Evolutionary conservation across 2,329 filamentous ascomycete genomes (phyloP), one percentile per base, ranked within the genome.

Genomic region (Epichloe elymi): DNA sequence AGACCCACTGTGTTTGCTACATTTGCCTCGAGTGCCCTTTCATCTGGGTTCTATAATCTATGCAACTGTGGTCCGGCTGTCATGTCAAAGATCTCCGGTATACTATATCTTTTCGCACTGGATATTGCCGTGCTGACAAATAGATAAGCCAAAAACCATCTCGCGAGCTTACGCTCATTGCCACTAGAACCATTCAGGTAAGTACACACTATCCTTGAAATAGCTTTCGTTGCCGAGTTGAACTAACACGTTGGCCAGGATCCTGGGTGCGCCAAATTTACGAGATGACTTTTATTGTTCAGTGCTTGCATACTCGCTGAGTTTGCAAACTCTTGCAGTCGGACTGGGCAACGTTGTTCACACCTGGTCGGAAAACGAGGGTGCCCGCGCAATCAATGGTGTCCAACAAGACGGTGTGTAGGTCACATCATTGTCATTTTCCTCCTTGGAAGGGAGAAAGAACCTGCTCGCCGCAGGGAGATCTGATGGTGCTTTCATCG

Each of bases 251-350:
- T 39, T 10, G 20, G 7, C 5, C 19, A 85, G 82, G 69, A 86
- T 96, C 6, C 75, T 98, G 5, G 88, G 96, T 68, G 91, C 91
- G 8, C 89, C 90, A 3, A 80, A 82, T 48, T 73, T 97, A n/a
- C 82, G 88, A 51, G 89, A 97, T 60, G 91, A 98, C 66, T 98
- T 90, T 65, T 98, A 98, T 65, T 96, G 89, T 68, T 93, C 90
- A 0, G 76, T 90, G 2, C 74, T 98, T 50, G 88, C 93, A 10
- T 97, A 95, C 65, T 95, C 85, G 0, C 67, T 76, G 40, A 85
- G 79, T 7, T 78, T 81, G 48, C 79, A 85, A 49, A 86, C 84
- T 14, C 75, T 98, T 15, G 91, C 88, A 17, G 87, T 97, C 17
- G 91, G 88, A 0, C 74, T 97, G 14, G 84, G 83, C 0, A 81